phyloP scores from a whole-genome alignment of 495 filamentous ascomycete genomes.

The Aspergillus heteromorphus region DNA sequence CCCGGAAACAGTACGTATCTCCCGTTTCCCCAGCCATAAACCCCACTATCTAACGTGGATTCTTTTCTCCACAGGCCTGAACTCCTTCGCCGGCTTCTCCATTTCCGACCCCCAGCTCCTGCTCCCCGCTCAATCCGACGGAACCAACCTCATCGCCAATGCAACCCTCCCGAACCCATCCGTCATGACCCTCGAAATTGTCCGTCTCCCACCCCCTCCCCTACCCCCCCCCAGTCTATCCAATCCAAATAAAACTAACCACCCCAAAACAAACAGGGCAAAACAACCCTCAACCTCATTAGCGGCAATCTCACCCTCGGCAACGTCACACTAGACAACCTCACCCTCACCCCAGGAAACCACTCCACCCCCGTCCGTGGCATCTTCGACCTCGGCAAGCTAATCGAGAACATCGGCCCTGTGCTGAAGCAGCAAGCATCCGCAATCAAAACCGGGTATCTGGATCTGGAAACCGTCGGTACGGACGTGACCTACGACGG shows the following conservation, averaged over 20 bases:
- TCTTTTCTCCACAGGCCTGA: conserved; percentile 22
- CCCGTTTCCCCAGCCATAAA: not conserved
- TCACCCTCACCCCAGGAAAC: conserved; percentile 54
- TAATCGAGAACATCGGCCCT: conserved; percentile 25
- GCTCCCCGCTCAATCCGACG: conserved; percentile 19
- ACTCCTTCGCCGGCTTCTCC: conserved; percentile 24
- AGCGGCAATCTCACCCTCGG: conserved; percentile 42
- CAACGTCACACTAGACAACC: conserved; percentile 49
- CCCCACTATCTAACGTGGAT: not conserved
- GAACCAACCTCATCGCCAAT: conserved; percentile 33
- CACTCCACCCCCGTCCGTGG: conserved; percentile 49
- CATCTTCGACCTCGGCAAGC: conserved; percentile 25
- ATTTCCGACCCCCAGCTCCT: conserved; percentile 22
- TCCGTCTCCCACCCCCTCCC: conserved; percentile 3
- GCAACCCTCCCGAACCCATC: conserved; percentile 35
- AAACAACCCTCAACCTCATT: conserved; percentile 29
- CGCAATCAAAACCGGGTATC: conserved; percentile 26
- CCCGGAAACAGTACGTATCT: conserved; percentile 26
- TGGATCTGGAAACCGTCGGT: conserved; percentile 28
- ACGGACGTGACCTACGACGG: conserved; percentile 30
- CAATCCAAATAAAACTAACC: not conserved
- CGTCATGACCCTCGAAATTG: conserved; percentile 35
- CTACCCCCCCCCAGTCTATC: no score
- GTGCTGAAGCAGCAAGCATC: conserved; percentile 26
- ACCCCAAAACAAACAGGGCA: conserved; percentile 15